Percentiles rank a stretch among this genome's conserved stretches.
Evolutionary conservation across 164 flowering plant genomes (phyloP).

Genomic region (Chimonanthus salicifolius): DNA sequence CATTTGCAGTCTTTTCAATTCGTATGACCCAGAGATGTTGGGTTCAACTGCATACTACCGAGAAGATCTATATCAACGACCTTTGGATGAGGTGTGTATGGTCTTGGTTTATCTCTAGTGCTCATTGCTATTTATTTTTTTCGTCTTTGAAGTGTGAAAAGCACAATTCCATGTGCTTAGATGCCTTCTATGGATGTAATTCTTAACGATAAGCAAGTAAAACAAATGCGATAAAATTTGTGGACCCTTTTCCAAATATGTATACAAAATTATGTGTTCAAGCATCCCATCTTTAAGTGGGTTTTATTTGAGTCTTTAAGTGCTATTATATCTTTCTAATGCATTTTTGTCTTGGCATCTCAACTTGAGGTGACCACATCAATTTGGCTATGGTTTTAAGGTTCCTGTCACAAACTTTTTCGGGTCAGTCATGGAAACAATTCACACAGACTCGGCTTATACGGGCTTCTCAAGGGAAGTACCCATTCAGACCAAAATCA

Average conservation of each 20-base stretch:
- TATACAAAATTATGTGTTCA: too few species aligned
- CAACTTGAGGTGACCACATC: not conserved
- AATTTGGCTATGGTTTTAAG: conserved; percentile 26
- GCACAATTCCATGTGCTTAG: not conserved
- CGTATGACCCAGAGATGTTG: conserved; percentile 62
- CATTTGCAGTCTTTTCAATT: conserved; percentile 75
- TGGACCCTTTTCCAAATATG: not conserved
- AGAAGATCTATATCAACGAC: conserved; percentile 63
- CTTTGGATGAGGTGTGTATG: conserved; percentile 56
- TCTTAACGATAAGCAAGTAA: not conserved
- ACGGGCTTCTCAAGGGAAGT: conserved; percentile 28
- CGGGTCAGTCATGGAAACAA: conserved; percentile 96
- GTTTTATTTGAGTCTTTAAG: too few species aligned
- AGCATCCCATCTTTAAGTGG: too few species aligned
- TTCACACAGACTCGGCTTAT: conserved; percentile 82
- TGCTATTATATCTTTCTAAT: too few species aligned
- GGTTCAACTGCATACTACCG: conserved; percentile 93
- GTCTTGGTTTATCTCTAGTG: not conserved
- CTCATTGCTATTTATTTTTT: not conserved
- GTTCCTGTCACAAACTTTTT: conserved; percentile 95
- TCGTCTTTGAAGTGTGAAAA: not conserved
- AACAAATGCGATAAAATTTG: not conserved
- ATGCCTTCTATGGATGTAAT: not conserved
- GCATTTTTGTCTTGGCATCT: not conserved
- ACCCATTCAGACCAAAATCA: conserved; percentile 6